A percentile compares a stretch with the other conserved stretches of the same genome.
Evolutionary conservation across 1,139 yeast genomes (phyloP).

Genomic region (Groenewaldozyma auringiensis): DNA sequence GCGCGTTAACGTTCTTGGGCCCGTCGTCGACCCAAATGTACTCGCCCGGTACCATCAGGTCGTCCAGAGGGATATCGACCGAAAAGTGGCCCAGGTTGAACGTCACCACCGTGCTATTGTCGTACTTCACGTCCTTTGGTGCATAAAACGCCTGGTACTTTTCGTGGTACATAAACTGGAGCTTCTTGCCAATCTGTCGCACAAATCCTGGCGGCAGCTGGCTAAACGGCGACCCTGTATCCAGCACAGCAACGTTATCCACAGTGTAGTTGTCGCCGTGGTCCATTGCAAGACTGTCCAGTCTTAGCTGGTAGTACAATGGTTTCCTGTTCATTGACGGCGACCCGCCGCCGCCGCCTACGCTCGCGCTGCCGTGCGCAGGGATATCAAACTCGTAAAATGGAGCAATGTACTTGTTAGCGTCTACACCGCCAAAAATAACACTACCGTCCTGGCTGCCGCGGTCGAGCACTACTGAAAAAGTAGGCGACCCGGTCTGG

Average conservation of each 20-base stretch:
- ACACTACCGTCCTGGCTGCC: conserved; percentile 34
- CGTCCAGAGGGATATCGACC: conserved; percentile 22
- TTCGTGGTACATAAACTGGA: conserved; percentile 20
- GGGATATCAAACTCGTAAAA: conserved; percentile 23
- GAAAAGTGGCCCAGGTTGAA: conserved; percentile 23
- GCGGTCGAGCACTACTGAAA: conserved; percentile 38
- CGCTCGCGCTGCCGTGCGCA: neutral
- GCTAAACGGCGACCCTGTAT: conserved; percentile 39
- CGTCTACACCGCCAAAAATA: conserved; percentile 33
- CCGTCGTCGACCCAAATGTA: conserved; percentile 29
- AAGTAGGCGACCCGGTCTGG: conserved; percentile 44
- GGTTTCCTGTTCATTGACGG: conserved; percentile 7
- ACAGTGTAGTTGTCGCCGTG: conserved; percentile 20
- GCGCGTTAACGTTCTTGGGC: conserved; percentile 25
- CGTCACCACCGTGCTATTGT: conserved; percentile 16
- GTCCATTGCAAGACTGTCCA: conserved; percentile 18
- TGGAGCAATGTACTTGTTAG: conserved; percentile 34
- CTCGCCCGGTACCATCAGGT: conserved; percentile 29
- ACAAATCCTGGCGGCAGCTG: conserved; percentile 29
- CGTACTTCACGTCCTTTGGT: conserved; percentile 12
- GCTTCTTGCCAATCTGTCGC: conserved; percentile 21
- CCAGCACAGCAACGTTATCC: conserved; percentile 40
- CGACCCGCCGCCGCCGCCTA: conserved; percentile 6
- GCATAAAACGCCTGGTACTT: conserved; percentile 26
- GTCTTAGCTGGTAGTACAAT: conserved; percentile 21